phyloP scores from a whole-genome alignment of 1,139 yeast species.

The Pneumocystis oryctolagi region DNA sequence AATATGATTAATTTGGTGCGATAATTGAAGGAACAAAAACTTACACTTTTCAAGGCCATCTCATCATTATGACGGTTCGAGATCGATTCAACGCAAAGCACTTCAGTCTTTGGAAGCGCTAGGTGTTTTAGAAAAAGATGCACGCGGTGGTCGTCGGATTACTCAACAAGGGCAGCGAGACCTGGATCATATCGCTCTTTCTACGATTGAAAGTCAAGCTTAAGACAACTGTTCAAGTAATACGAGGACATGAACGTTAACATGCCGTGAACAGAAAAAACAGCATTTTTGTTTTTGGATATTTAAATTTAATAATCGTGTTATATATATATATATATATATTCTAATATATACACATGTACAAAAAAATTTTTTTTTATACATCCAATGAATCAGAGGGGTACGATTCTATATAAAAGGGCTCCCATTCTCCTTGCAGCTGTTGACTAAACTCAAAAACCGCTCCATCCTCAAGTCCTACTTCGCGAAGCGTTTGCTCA shows the following conservation, averaged over 20 bases:
- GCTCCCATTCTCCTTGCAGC: background rate
- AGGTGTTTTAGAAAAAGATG: slow-evolving; percentile 91
- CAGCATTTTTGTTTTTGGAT: too few species aligned
- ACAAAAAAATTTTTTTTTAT: background rate
- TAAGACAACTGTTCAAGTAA: background rate
- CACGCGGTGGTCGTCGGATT: slow-evolving; percentile 99
- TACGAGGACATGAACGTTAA: too few species aligned
- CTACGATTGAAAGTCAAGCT: slow-evolving; percentile 19
- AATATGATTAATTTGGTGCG: too few species aligned
- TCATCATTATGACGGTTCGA: slow-evolving; percentile 98
- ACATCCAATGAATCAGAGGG: background rate
- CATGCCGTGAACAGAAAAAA: too few species aligned
- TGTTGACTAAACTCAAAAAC: background rate
- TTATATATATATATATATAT: too few species aligned
- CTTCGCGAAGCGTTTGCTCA: background rate
- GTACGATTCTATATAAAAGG: background rate
- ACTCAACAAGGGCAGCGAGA: slow-evolving; percentile 99
- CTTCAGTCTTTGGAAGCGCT: slow-evolving; percentile 96
- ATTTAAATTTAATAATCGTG: too few species aligned
- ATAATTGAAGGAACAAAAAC: too few species aligned
- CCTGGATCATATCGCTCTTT: slow-evolving; percentile 99
- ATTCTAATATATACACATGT: background rate
- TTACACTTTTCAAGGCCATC: slow-evolving; percentile 54
- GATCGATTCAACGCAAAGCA: slow-evolving; percentile 97
- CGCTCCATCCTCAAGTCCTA: background rate